Conservation (phyloP, 495 filamentous ascomycete genomes). For the Hypoxylon crocopeplum region DNA sequence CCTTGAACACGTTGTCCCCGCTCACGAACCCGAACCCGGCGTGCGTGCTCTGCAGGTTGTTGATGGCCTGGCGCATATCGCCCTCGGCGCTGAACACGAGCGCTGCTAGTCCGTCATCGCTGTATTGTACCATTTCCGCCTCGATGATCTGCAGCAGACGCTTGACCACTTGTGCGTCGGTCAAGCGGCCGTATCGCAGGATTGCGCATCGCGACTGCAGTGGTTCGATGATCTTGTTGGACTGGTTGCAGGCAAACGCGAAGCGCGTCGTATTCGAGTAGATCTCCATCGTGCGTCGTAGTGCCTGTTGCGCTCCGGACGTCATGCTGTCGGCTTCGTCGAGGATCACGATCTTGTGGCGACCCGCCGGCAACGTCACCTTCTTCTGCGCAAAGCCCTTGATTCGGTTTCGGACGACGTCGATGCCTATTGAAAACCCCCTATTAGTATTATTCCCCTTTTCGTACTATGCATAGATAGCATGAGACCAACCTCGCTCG, state of each 20-base stretch:
- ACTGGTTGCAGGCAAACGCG: constrained; percentile 98
- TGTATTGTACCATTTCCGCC: constrained; percentile 84
- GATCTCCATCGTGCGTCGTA: constrained; percentile 98
- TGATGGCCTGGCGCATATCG: constrained; percentile 99
- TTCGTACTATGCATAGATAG: neutral
- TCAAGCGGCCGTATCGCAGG: constrained; percentile 89
- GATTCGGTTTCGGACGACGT: constrained; percentile 97
- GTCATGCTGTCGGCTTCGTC: constrained; percentile 99
- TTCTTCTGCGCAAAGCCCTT: constrained; percentile 99
- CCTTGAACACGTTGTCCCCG: constrained; percentile 97
- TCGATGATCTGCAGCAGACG: constrained; percentile 89
- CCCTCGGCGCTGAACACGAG: constrained; percentile 97
- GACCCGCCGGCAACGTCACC: constrained; percentile 87
- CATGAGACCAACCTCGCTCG: constrained; percentile 71
- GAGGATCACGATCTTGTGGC: constrained; percentile 96
- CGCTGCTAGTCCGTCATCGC: constrained; percentile 92
- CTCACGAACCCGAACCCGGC: constrained; percentile 98
- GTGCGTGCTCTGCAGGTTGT: constrained; percentile 93
- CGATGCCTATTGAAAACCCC: constrained; percentile 67
- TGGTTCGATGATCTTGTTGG: constrained; percentile 99
- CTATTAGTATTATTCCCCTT: neutral
- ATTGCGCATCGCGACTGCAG: constrained; percentile 96
- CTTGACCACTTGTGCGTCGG: constrained; percentile 90
- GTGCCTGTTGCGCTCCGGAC: constrained; percentile 91
- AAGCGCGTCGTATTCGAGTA: constrained; percentile 96